Base-by-base conservation (phyloP, 441 rosid genomes). In the Mallotus japonicus region DNA sequence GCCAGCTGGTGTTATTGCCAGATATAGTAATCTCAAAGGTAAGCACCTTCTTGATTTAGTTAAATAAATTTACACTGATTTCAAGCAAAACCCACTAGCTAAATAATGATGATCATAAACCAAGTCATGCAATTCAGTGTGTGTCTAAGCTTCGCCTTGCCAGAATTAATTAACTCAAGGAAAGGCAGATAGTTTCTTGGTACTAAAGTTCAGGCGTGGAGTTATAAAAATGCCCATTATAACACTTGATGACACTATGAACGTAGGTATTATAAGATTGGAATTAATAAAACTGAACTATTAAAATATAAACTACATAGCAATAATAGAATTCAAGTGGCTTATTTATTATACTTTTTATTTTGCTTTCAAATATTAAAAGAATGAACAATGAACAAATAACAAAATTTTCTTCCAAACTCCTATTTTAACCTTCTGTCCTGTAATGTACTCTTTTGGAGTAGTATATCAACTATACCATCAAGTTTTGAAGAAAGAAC, bases 1-100 rank as follows among this genome's bases (percentile, higher is more conserved):
- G 44, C 42, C 54, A 14, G 37, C 8, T 0, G 37, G 0, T 22
- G 14, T 22, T 13, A 60, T 70, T 8, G 11, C 55, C 3, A 54
- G 10, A 11, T 44, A 44, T 37, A 24, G 42, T 9, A 58, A 22
- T 22, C 54, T 56, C 22, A n/a, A 20, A 22, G 55, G 42, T 2
- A 58, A 55, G 8, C 73, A 70, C 16, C 55, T 70, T 20, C 73
- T 70, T 7, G 73, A 70, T 13, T 58, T 70, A 70, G 55, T 70
- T 60, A 34, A 65, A 40, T 70, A 11, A 14, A 70, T 55, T 42
- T 70, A 57, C 19, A 70, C 57, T 0, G 42, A 68, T 68, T 44
- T 57, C 22, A 50, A 58, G 0, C 63, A 58, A 70, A 19, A 14
- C 14, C 70, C 10, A 24, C 28, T 24, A 24, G 8, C n/a, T 17